These are phyloP conservation scores for Coemansia sp. DNA, from an alignment of 192 early-diverging fungal species.

Conservation along the genomic window DNA sequence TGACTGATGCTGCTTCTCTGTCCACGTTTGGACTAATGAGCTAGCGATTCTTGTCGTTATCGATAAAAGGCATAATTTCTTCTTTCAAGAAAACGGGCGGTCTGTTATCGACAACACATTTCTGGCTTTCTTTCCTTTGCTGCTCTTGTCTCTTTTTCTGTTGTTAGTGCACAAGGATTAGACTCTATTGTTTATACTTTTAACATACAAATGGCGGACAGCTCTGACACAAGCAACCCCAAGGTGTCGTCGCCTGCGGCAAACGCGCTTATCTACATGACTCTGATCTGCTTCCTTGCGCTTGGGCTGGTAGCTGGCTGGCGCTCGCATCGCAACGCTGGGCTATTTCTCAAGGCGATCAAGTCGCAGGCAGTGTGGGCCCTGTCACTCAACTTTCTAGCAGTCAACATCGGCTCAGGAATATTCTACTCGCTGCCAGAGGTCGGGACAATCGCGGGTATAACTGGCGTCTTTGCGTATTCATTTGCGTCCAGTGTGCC, in stretches of 20 bases:
- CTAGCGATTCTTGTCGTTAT: too few species aligned
- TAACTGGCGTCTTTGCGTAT: constrained; percentile 69
- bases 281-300: constrained; percentile 54
- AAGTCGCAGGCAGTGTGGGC: constrained; percentile 55
- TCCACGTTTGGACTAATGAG: too few species aligned
- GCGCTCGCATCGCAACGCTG: constrained; percentile 52
- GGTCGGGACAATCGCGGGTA: constrained; percentile 65
- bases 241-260: constrained; percentile 52
- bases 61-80: too few species aligned
- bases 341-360: constrained; percentile 60
- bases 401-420: constrained; percentile 61
- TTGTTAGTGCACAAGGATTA: neutral
- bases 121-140: neutral
- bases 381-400: constrained; percentile 58
- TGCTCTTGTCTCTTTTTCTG: neutral
- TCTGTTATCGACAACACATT: too few species aligned
- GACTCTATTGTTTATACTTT: too few species aligned
- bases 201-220: constrained; percentile 19
- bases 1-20: too few species aligned
- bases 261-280: constrained; percentile 61
- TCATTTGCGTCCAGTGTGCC: constrained; percentile 65
- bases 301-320: constrained; percentile 60
- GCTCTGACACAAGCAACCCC: constrained; percentile 9
- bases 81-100: too few species aligned
- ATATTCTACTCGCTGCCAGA: constrained; percentile 70